These are phyloP conservation scores for Rhodotorula sp. DNA, from an alignment of 1,284 basidiomycete genomes.

Conservation along the genomic window DNA sequence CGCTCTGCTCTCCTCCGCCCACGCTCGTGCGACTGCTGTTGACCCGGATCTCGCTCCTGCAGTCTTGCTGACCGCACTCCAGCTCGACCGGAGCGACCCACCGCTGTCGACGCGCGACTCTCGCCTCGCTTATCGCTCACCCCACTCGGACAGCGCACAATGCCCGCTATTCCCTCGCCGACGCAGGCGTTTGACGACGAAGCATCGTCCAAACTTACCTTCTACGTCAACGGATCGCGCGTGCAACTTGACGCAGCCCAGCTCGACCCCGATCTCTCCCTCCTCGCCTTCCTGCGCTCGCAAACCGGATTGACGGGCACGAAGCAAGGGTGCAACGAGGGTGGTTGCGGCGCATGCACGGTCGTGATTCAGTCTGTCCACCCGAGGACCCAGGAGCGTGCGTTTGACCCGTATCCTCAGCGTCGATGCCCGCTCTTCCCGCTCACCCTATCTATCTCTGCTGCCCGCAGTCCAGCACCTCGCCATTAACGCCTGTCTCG, in stretches of 20 bases:
- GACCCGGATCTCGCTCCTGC: too few species aligned
- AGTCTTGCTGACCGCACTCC: background rate
- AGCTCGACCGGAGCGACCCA: background rate
- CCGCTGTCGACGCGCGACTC: background rate
- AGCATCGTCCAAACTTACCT: constrained; percentile 26
- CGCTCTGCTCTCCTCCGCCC: too few species aligned
- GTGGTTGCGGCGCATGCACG: constrained; percentile 41
- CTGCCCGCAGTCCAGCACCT: constrained; percentile 41
- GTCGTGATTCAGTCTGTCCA: constrained; percentile 32
- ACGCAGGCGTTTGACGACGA: constrained; percentile 17
- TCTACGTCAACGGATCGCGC: constrained; percentile 43
- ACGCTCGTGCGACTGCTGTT: too few species aligned
- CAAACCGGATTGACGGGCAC: constrained; percentile 48
- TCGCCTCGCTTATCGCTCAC: background rate
- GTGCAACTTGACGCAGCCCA: constrained; percentile 40
- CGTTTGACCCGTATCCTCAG: too few species aligned
- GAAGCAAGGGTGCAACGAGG: constrained; percentile 50
- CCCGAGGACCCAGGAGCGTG: constrained; percentile 3
- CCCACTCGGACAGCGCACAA: background rate
- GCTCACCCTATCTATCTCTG: too few species aligned
- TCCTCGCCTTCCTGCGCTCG: constrained; percentile 49
- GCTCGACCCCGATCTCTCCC: constrained; percentile 44
- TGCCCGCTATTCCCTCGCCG: constrained; percentile 3
- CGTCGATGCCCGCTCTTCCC: too few species aligned
- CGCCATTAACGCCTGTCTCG: constrained; percentile 50